Evolutionary conservation across 768 basidiomycete genomes (phyloP).

Genomic region (Cubamyces lactineus): DNA sequence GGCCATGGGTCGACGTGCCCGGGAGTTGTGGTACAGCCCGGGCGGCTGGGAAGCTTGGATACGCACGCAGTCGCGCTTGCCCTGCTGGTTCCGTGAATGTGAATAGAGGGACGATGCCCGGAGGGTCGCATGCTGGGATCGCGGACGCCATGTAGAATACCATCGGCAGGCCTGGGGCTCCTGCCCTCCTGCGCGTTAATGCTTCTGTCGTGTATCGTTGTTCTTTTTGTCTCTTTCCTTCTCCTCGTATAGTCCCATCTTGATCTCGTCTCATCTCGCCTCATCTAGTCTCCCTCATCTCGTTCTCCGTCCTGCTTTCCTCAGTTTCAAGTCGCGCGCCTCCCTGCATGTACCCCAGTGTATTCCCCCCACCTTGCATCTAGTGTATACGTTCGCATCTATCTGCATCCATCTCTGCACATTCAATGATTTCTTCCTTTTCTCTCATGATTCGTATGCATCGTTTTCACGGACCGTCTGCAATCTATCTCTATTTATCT

Average conservation of each 20-base stretch:
- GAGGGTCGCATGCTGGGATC: slow-evolving; percentile 17
- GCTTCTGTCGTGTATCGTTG: slow-evolving; percentile 8
- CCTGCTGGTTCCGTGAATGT: background rate
- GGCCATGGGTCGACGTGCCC: too few relatives aligned
- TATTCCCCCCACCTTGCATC: background rate
- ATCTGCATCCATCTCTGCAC: slow-evolving; percentile 2
- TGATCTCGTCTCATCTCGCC: background rate
- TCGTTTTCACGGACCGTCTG: background rate
- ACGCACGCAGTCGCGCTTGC: background rate
- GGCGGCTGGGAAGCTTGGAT: background rate
- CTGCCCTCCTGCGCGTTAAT: slow-evolving; percentile 2
- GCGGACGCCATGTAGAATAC: slow-evolving; percentile 17
- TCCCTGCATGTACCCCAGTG: slow-evolving; percentile 18
- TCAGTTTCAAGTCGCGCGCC: background rate
- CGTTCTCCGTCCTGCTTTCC: slow-evolving; percentile 8
- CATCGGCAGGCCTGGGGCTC: background rate
- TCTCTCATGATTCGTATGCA: background rate
- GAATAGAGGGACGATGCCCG: slow-evolving; percentile 13
- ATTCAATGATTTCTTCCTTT: background rate
- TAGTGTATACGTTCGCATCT: slow-evolving; percentile 10
- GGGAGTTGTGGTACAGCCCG: too few relatives aligned
- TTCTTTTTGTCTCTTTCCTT: background rate
- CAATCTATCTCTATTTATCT: slow-evolving; percentile 8
- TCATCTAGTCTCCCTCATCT: background rate
- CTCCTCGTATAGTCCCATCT: background rate